Evolutionary conservation across 257 asterid genomes (phyloP), one percentile per base, ranked within the genome.

Genomic region (Solanum ossicruentum): DNA sequence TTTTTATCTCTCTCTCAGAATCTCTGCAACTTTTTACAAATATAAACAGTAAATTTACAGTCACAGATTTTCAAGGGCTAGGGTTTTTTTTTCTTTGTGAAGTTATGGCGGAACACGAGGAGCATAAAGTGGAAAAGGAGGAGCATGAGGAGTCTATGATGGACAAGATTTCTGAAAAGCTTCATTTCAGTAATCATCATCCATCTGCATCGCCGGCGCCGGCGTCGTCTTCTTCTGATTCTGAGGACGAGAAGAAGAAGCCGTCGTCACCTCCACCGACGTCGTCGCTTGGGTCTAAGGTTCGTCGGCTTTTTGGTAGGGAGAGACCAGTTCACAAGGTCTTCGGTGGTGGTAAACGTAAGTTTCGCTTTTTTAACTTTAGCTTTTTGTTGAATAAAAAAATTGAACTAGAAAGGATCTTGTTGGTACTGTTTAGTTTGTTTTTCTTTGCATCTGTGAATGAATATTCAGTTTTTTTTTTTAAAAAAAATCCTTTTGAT

Each of bases 321-420:
- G 92, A 94, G 89, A 92, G 92, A 67, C 93, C 97, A 1, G 89
- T 94, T 85, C 98, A 96, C 86, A 88, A 80, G 69, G 86, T 93
- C 77, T 90, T 96, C 51, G 99, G 99, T 20, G 98, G 97, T 69
- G 98, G 97, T 66, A 92, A 93, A 89, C 86, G 98, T 96, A 88
- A 26, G 93, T 51, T 51, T 36, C 2, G 51, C 21, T 49, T 20
- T 60, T 7, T 21, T 0, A 60, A 1, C 13, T 72, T 45, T 12
- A 12, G 80, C 12, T 72, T 20, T 45, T 72, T 72, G 57, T 72
- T 45, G 36, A 6, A 70, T 17, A 70, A 2, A 5, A 2, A 10
- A 8, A 67, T 23, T 26, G 4, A 70, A 39, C 28, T 43, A 9
- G 26, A 41, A 18, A 41, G 23, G 52, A 41, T 71, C 79, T 72